Evolutionary conservation across 2,329 filamentous ascomycete genomes (phyloP).

Genomic region (Alternaria ventricosa): DNA sequence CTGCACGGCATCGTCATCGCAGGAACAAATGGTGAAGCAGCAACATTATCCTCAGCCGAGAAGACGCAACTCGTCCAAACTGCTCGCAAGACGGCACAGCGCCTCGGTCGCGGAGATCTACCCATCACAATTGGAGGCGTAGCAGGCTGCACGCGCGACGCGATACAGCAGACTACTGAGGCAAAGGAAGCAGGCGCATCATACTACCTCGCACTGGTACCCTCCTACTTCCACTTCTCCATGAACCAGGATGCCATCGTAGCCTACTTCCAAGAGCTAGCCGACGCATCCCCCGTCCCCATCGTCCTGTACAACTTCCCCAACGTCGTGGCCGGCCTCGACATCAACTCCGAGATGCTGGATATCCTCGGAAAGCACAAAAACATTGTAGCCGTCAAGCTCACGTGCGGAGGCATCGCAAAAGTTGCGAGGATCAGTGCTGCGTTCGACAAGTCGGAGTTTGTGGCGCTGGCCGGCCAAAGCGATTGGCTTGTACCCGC

Average conservation of each 20-base stretch:
- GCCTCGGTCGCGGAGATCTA: slow-evolving; percentile 41
- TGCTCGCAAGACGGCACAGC: slow-evolving; percentile 48
- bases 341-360: slow-evolving; percentile 53
- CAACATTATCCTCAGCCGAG: slow-evolving; percentile 49
- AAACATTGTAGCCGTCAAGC: slow-evolving; percentile 49
- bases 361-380: slow-evolving; percentile 44
- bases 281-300: slow-evolving; percentile 50
- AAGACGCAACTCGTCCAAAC: slow-evolving; percentile 50
- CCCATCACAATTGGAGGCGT: slow-evolving; percentile 53
- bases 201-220: slow-evolving; percentile 49
- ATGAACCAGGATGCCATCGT: slow-evolving; percentile 47
- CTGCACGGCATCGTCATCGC: slow-evolving; percentile 58
- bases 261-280: slow-evolving; percentile 47
- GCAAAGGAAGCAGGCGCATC: slow-evolving; percentile 49
- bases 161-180: slow-evolving; percentile 49
- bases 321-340: slow-evolving; percentile 51
- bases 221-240: slow-evolving; percentile 51
- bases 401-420: slow-evolving; percentile 49
- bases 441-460: slow-evolving; percentile 45
- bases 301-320: slow-evolving; percentile 59
- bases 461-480: slow-evolving; percentile 52
- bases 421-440: slow-evolving; percentile 52
- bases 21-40: slow-evolving; percentile 56
- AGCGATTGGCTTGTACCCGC: slow-evolving; percentile 61
- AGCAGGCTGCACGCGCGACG: slow-evolving; percentile 50